A percentile compares a stretch with the other conserved stretches of the same genome.
phyloP scores from a whole-genome alignment of 2,329 filamentous ascomycete genomes.

The Aspergillus sp. region DNA sequence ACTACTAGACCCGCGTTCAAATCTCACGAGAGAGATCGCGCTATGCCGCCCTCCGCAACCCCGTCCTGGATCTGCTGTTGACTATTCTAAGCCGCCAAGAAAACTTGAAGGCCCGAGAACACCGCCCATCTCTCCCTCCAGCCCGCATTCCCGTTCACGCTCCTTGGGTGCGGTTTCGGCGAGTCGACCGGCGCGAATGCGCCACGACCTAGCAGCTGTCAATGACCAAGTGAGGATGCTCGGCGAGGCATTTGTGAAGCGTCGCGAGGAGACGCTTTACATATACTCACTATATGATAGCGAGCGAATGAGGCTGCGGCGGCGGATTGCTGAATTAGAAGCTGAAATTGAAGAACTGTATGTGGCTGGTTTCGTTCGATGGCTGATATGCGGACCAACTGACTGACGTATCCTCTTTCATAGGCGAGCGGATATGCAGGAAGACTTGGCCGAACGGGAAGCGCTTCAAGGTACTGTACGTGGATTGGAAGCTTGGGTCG shows the following conservation, averaged over 20 bases:
- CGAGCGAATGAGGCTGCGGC: constrained; percentile 57
- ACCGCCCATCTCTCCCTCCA: not conserved
- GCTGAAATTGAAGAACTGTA: constrained; percentile 59
- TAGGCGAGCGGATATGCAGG: constrained; percentile 31
- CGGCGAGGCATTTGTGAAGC: constrained; percentile 3
- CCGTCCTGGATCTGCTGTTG: not conserved
- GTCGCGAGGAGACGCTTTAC: constrained; percentile 47
- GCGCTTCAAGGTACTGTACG: constrained; percentile 36
- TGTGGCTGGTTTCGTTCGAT: constrained; percentile 14
- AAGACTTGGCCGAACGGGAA: constrained; percentile 36
- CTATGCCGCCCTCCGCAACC: constrained; percentile 17
- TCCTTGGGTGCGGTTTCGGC: not conserved
- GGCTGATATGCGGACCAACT: not conserved
- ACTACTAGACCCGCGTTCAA: constrained; percentile 25
- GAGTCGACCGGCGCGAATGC: not conserved
- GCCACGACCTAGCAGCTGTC: constrained; percentile 22
- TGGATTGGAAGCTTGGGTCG: constrained; percentile 36
- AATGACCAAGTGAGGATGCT: constrained; percentile 23
- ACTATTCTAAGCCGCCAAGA: not conserved
- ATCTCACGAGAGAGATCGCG: constrained; percentile 20
- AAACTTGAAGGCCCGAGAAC: not conserved
- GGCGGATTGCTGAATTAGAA: constrained; percentile 62
- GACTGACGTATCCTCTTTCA: not conserved
- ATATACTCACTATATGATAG: constrained; percentile 62
- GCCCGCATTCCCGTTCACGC: not conserved